Conservation (phyloP, 441 rosid genomes). For the Hura crepitans region DNA sequence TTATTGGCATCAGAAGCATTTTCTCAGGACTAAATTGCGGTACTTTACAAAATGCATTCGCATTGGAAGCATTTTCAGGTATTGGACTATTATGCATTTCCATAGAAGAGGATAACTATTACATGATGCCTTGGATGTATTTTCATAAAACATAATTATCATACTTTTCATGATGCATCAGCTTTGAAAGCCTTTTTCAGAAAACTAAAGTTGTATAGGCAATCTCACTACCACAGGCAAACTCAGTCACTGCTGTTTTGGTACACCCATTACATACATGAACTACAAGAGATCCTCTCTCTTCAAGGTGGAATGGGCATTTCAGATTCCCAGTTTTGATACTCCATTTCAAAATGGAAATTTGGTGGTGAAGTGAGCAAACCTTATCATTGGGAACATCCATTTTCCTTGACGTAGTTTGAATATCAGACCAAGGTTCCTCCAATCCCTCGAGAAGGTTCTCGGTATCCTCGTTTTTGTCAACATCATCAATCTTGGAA, state of each 20-base stretch:
- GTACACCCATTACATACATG: too few species aligned
- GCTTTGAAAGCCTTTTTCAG: neutral
- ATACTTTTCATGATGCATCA: neutral
- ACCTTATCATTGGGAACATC: constrained; percentile 93
- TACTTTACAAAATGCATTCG: neutral
- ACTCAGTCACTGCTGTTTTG: neutral
- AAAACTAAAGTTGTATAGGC: neutral
- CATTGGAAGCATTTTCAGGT: neutral
- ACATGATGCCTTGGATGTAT: neutral
- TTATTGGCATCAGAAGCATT: neutral
- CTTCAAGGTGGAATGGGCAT: neutral
- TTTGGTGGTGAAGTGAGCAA: neutral
- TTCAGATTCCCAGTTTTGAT: too few species aligned
- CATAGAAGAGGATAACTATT: neutral
- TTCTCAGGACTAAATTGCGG: neutral
- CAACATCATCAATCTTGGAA: constrained; percentile 30
- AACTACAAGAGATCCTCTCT: neutral
- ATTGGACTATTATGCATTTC: neutral
- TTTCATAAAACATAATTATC: neutral
- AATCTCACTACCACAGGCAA: neutral
- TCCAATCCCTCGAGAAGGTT: constrained; percentile 25
- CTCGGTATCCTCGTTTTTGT: constrained; percentile 25
- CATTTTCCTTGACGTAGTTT: constrained; percentile 46
- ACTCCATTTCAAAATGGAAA: too few species aligned
- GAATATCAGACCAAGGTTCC: constrained; percentile 27